A percentile compares a stretch with the other conserved stretches of the same genome.
These are phyloP conservation scores for Penicillium sp. DNA, from an alignment of 2,329 filamentous ascomycete genomes.

Conservation along the genomic window DNA sequence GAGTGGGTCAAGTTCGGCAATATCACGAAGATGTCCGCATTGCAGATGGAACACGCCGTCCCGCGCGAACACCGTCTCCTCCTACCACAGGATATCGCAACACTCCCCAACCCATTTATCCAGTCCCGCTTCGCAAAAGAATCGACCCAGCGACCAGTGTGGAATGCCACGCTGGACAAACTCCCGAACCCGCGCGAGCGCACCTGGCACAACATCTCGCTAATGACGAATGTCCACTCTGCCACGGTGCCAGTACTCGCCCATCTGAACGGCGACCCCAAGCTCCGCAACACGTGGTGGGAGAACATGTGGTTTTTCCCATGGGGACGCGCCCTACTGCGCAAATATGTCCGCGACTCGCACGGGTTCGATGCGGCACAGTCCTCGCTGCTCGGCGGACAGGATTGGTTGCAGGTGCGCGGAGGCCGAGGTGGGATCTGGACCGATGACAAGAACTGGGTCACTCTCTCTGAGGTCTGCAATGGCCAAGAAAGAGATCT, in stretches of 20 bases:
- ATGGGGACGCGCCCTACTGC: slow-evolving; percentile 49
- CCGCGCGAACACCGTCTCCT: slow-evolving; percentile 39
- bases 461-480: slow-evolving; percentile 50
- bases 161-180: slow-evolving; percentile 41
- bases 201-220: slow-evolving; percentile 44
- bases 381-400: slow-evolving; percentile 46
- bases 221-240: slow-evolving; percentile 50
- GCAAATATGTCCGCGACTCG: slow-evolving; percentile 47
- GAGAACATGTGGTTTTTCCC: slow-evolving; percentile 49
- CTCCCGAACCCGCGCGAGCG: slow-evolving; percentile 40
- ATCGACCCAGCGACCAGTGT: slow-evolving; percentile 30
- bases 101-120: slow-evolving; percentile 34
- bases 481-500: slow-evolving; percentile 44
- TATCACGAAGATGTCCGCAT: slow-evolving; percentile 32
- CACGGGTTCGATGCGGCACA: slow-evolving; percentile 44
- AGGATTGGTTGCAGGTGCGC: slow-evolving; percentile 49
- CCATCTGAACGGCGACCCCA: slow-evolving; percentile 39
- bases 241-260: slow-evolving; percentile 47
- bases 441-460: slow-evolving; percentile 51
- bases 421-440: slow-evolving; percentile 55
- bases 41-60: slow-evolving; percentile 37
- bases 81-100: slow-evolving; percentile 37
- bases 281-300: slow-evolving; percentile 40
- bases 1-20: slow-evolving; percentile 44
- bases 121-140: slow-evolving; percentile 28